Evolutionary conservation across 352 stramenopile species (phyloP).

Genomic region (Phytopythium litorale): DNA sequence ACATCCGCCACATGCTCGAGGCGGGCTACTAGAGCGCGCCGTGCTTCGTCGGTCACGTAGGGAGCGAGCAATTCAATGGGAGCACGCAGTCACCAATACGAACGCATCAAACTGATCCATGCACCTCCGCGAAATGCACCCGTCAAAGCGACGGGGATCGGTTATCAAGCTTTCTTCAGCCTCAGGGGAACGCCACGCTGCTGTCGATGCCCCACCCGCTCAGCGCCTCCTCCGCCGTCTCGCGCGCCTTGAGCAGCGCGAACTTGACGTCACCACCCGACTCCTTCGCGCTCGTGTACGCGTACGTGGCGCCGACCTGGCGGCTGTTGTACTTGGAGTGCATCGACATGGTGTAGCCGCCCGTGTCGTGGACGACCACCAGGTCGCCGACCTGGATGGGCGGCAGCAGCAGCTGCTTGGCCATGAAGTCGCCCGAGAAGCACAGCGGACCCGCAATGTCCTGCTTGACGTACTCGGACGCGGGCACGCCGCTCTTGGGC

Average conservation of each 20-base stretch:
- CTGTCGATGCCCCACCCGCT: conserved; percentile 65
- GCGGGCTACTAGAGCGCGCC: conserved; percentile 49
- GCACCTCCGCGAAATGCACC: background rate
- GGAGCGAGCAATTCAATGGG: background rate
- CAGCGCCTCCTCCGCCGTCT: conserved; percentile 63
- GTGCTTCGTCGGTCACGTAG: background rate
- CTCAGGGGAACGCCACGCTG: conserved; percentile 12
- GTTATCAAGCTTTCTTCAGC: background rate
- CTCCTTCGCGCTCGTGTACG: conserved; percentile 32
- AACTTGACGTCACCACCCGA: conserved; percentile 32
- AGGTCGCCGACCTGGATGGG: conserved; percentile 72
- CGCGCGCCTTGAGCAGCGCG: conserved; percentile 55
- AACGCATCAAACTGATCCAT: no score
- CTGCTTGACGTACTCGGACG: conserved; percentile 45
- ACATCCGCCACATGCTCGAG: conserved; percentile 81
- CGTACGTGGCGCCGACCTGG: conserved; percentile 60
- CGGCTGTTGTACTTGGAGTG: conserved; percentile 89
- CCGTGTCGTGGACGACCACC: conserved; percentile 85
- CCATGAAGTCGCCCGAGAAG: conserved; percentile 91
- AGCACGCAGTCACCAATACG: background rate
- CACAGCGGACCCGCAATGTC: conserved; percentile 91
- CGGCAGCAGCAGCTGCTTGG: conserved; percentile 64
- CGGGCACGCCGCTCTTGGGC: conserved; percentile 28
- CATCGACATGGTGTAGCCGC: conserved; percentile 88
- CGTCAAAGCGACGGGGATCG: background rate